Conservation (phyloP, 192 early-diverging fungal genomes). For the Diversispora eburnea region DNA sequence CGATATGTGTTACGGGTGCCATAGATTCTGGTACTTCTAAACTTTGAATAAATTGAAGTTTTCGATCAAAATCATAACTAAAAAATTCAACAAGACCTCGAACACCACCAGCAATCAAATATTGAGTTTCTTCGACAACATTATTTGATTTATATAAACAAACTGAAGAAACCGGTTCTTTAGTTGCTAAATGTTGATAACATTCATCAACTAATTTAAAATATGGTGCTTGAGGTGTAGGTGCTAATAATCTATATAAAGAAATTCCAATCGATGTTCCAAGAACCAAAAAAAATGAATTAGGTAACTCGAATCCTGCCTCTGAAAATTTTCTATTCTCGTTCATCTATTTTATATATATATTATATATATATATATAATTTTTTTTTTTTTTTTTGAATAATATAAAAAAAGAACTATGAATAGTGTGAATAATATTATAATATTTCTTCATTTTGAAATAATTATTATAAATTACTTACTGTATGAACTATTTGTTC, state of each 20-base stretch:
- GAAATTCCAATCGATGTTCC: not conserved
- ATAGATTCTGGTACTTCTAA: not conserved
- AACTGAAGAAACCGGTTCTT: not conserved
- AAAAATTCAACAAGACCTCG: not conserved
- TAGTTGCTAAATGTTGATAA: not conserved
- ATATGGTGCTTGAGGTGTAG: not conserved
- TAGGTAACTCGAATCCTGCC: not conserved
- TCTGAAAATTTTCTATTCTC: not conserved
- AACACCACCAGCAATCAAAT: not conserved
- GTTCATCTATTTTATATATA: not conserved
- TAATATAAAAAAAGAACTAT: no score
- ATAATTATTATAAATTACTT: not conserved
- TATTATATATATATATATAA: no score
- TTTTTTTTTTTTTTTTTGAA: no score
- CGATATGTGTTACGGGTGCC: not conserved
- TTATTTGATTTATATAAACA: not conserved
- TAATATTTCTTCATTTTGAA: not conserved
- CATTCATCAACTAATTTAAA: not conserved
- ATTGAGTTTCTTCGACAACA: not conserved
- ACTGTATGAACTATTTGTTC: not conserved
- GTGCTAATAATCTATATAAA: not conserved
- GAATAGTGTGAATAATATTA: no score
- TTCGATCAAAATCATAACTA: not conserved
- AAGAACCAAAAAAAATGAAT: not conserved
- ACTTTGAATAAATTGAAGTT: not conserved